Percentiles rank a stretch among this genome's conserved stretches.
Evolutionary conservation across 345 rosid genomes (phyloP).

Genomic region (Aquilaria yunnanensis): DNA sequence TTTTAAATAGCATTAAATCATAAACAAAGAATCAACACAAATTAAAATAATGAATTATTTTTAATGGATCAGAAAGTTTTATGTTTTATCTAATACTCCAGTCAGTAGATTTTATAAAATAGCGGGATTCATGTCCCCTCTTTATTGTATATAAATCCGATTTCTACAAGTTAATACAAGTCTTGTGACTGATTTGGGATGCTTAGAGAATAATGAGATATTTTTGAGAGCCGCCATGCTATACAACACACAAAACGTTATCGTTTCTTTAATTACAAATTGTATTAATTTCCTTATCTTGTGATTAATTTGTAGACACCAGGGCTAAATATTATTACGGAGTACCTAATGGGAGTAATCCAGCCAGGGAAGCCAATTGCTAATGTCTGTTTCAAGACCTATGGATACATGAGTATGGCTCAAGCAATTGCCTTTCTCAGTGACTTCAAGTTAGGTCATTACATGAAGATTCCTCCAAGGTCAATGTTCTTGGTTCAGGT

Average conservation of each 20-base stretch:
- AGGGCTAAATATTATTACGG: constrained; percentile 32
- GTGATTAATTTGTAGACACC: constrained; percentile 19
- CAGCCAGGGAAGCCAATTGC: constrained; percentile 30
- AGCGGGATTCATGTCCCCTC: too few relatives aligned
- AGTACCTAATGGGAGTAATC: constrained; percentile 28
- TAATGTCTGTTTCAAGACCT: constrained; percentile 33
- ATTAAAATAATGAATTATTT: too few relatives aligned
- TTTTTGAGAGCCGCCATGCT: neutral
- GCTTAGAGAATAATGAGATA: too few relatives aligned
- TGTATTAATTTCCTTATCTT: neutral
- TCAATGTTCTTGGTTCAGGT: constrained; percentile 41
- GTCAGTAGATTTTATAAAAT: too few relatives aligned
- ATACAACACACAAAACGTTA: too few relatives aligned
- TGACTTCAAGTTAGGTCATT: constrained; percentile 35
- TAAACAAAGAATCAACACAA: too few relatives aligned
- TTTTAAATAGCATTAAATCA: too few relatives aligned
- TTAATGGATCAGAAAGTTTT: too few relatives aligned
- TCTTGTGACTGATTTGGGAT: too few relatives aligned
- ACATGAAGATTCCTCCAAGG: constrained; percentile 38
- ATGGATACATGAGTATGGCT: constrained; percentile 36
- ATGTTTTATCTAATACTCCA: too few relatives aligned
- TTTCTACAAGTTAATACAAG: too few relatives aligned
- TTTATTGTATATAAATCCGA: too few relatives aligned
- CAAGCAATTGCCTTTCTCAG: constrained; percentile 30
- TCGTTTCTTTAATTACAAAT: neutral